These are phyloP conservation scores for Linderniella brevidens DNA, from an alignment of 257 asterid species.

Conservation along the genomic window DNA sequence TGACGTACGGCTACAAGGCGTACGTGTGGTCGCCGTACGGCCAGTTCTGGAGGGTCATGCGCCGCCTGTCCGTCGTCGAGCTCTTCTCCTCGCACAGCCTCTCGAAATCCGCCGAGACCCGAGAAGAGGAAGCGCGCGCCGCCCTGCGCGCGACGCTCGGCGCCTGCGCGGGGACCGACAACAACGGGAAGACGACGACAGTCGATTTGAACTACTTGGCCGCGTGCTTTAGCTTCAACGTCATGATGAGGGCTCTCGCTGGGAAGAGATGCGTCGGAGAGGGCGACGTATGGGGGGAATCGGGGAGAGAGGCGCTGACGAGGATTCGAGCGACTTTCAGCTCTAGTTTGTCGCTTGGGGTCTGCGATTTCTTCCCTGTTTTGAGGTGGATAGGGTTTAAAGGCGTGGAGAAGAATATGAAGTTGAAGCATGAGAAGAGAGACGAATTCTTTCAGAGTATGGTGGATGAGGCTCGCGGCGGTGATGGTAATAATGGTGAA, in stretches of 20 bases:
- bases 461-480: slow-evolving; percentile 16
- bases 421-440: slow-evolving; percentile 16
- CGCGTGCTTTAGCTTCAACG: slow-evolving; percentile 16
- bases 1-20: slow-evolving; percentile 21
- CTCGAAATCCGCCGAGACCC: slow-evolving; percentile 15
- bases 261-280: slow-evolving; percentile 23
- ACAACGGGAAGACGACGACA: slow-evolving; percentile 5
- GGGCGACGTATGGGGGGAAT: slow-evolving; percentile 18
- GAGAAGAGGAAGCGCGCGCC: slow-evolving; percentile 18
- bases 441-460: slow-evolving; percentile 19
- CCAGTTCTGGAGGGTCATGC: slow-evolving; percentile 26
- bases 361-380: slow-evolving; percentile 42
- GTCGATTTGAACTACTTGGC: slow-evolving; percentile 21
- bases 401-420: slow-evolving; percentile 28
- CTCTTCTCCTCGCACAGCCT: slow-evolving; percentile 27
- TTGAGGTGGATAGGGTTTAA: slow-evolving; percentile 39
- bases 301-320: slow-evolving; percentile 17
- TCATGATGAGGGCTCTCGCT: slow-evolving; percentile 18
- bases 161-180: background rate
- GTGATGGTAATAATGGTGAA: background rate
- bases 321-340: slow-evolving; percentile 15
- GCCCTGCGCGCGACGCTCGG: slow-evolving; percentile 11
- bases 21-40: slow-evolving; percentile 23
- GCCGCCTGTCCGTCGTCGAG: slow-evolving; percentile 21
- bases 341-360: slow-evolving; percentile 8